Base-by-base conservation (phyloP, 2,329 filamentous ascomycete genomes). In the Didymellaceae sp. region DNA sequence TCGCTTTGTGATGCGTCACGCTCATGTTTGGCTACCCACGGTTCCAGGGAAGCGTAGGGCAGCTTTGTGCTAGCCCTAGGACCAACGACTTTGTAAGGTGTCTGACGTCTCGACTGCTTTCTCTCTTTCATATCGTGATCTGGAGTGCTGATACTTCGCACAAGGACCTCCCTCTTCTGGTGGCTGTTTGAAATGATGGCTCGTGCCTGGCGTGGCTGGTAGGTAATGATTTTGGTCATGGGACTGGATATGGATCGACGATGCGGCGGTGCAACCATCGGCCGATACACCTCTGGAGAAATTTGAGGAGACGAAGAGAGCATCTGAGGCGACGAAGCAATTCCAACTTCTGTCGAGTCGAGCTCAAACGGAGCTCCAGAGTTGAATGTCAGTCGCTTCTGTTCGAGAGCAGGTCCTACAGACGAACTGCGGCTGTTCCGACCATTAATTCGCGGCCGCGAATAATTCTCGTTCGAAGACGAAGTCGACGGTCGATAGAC, bases 61-160 rank as follows among this genome's bases (percentile, higher is more conserved):
- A 48, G 35, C 6, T 26, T 18, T 17, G 34, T 45, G 3, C 51
- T 54, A 7, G 44, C 17, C n/a, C 32, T 35, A 18, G 56, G 48
- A 33, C 32, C 35, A 4, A 45, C 28, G 7, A 63, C 26, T 47
- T 58, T 64, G 46, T 60, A 66, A 7, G 67, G 66, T 11, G 62
- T 67, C 39, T 68, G 65, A 11, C 64, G 59, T 33, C 64, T 57
- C 17, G 55, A 59, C n/a, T 57, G 57, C 35, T 68, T 71, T 33
- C 46, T 54, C 6, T 60, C 58, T 22, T 52, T 46, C 20, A 46
- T 21, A 13, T 50, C 45, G 24, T 40, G 45, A 21, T 28, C 40
- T 8, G 52, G 49, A 6, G 44, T 48, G 13, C 47, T 63, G 14
- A 43, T 46, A 18, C 45, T 50, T 17, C 45, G 45, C 22, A 54